Percentiles rank a stretch among this genome's conserved stretches.
Conservation (phyloP, 257 asterid genomes). For the Voacanga thouarsii region DNA sequence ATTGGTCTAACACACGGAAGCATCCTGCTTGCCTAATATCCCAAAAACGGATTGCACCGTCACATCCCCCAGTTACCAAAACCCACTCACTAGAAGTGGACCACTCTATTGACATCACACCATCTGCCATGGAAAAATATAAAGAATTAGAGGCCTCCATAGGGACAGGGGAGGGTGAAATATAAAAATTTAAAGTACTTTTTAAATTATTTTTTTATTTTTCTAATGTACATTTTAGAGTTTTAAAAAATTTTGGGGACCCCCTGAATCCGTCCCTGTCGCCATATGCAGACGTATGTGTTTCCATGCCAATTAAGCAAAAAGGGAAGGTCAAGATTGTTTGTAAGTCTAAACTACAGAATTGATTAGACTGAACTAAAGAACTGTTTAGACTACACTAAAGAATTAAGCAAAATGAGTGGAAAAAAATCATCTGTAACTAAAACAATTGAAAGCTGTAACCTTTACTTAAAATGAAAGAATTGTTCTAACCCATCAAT, state of each 20-base stretch:
- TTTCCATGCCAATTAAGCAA: background rate
- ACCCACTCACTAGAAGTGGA: slow-evolving; percentile 96
- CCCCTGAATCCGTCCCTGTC: too few relatives aligned
- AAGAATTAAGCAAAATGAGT: too few relatives aligned
- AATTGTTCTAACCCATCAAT: background rate
- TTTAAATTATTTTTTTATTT: too few relatives aligned
- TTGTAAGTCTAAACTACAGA: background rate
- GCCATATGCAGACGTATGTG: too few relatives aligned
- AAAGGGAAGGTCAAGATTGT: background rate
- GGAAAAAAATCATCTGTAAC: background rate
- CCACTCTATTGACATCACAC: slow-evolving; percentile 97
- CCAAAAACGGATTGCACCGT: slow-evolving; percentile 99
- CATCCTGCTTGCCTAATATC: slow-evolving; percentile 98
- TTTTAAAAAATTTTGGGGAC: too few relatives aligned
- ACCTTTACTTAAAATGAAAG: background rate
- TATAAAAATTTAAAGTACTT: too few relatives aligned
- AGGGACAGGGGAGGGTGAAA: too few relatives aligned
- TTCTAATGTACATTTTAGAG: too few relatives aligned
- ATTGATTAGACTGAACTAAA: background rate
- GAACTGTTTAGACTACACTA: too few relatives aligned
- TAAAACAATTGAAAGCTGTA: background rate
- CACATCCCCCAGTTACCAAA: slow-evolving; percentile 95
- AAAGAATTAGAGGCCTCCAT: slow-evolving; percentile 13
- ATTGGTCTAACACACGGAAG: slow-evolving; percentile 85
- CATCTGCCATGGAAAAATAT: slow-evolving; percentile 53